These are phyloP conservation scores for Dalechampia spathulata DNA, from an alignment of 441 rosid genomes.

Conservation along the genomic window DNA sequence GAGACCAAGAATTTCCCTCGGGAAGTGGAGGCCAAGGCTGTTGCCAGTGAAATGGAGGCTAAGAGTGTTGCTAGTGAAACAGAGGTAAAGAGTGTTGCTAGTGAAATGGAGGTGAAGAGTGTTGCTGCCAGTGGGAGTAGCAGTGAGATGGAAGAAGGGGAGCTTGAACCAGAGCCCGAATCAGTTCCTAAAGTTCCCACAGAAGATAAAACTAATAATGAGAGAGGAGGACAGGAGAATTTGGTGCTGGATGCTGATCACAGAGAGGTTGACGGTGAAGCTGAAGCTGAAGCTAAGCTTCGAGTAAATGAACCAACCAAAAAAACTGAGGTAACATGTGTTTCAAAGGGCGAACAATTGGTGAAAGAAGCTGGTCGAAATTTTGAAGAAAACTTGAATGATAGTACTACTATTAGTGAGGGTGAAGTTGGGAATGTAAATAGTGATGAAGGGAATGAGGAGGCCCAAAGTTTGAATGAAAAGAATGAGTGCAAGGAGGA, in stretches of 20 bases:
- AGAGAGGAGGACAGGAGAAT: constrained; percentile 11
- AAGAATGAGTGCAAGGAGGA: constrained; percentile 24
- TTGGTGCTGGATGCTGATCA: constrained; percentile 15
- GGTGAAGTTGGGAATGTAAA: constrained; percentile 29
- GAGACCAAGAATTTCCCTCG: constrained; percentile 20
- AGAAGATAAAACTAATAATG: constrained; percentile 7
- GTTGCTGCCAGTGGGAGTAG: constrained; percentile 36
- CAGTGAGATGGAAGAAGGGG: constrained; percentile 99
- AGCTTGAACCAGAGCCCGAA: constrained; percentile 71
- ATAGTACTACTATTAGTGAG: constrained; percentile 21
- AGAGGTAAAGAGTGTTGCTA: constrained; percentile 19
- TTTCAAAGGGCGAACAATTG: constrained; percentile 21
- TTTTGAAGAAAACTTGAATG: constrained; percentile 24
- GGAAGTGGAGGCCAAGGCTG: too few relatives aligned
- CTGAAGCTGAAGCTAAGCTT: constrained; percentile 12
- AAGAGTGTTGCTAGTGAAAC: constrained; percentile 32
- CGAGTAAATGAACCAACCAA: constrained; percentile 20
- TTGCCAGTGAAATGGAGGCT: constrained; percentile 17
- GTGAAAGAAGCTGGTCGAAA: constrained; percentile 25
- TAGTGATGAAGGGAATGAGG: constrained; percentile 25
- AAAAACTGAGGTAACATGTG: constrained; percentile 18
- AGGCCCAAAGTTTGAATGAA: constrained; percentile 24
- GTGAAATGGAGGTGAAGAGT: constrained; percentile 30
- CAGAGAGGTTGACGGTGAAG: constrained; percentile 27
- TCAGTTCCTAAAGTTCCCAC: constrained; percentile 14